Percentiles rank a stretch among this genome's conserved stretches.
phyloP scores from a whole-genome alignment of 1,284 basidiomycete genomes.

The Malassezia furfur region DNA sequence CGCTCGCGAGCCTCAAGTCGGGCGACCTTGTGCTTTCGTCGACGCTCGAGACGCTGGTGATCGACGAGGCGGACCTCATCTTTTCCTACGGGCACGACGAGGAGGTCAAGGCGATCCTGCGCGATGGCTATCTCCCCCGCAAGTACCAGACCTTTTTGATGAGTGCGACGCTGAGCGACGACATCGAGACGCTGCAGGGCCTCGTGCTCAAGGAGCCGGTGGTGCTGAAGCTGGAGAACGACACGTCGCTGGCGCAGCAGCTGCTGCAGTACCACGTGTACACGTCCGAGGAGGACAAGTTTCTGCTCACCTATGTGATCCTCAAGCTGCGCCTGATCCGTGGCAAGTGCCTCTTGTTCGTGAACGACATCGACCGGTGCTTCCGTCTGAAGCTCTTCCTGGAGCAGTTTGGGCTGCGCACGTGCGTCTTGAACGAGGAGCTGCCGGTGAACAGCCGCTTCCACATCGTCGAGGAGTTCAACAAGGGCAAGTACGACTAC shows the following conservation, averaged over 20 bases:
- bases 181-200: slow-evolving; percentile 82
- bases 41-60: slow-evolving; percentile 72
- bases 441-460: slow-evolving; percentile 89
- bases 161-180: slow-evolving; percentile 95
- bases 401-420: slow-evolving; percentile 93
- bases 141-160: slow-evolving; percentile 90
- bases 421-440: slow-evolving; percentile 92
- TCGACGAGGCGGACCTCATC: slow-evolving; percentile 96
- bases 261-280: slow-evolving; percentile 40
- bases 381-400: slow-evolving; percentile 93
- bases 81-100: slow-evolving; percentile 91
- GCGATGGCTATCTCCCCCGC: slow-evolving; percentile 62
- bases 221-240: slow-evolving; percentile 46
- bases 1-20: slow-evolving; percentile 67
- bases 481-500: slow-evolving; percentile 96
- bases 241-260: slow-evolving; percentile 20
- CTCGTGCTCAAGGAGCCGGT: slow-evolving; percentile 78
- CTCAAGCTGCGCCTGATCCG: slow-evolving; percentile 86
- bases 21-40: slow-evolving; percentile 52
- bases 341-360: slow-evolving; percentile 93
- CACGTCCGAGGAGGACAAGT: slow-evolving; percentile 81
- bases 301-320: slow-evolving; percentile 85
- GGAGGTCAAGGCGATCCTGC: slow-evolving; percentile 75
- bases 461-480: slow-evolving; percentile 96
- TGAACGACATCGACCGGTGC: slow-evolving; percentile 88